These are phyloP conservation scores for Cyberlindnera samutprakarnensis DNA, from an alignment of 805 yeast species.

Conservation along the genomic window DNA sequence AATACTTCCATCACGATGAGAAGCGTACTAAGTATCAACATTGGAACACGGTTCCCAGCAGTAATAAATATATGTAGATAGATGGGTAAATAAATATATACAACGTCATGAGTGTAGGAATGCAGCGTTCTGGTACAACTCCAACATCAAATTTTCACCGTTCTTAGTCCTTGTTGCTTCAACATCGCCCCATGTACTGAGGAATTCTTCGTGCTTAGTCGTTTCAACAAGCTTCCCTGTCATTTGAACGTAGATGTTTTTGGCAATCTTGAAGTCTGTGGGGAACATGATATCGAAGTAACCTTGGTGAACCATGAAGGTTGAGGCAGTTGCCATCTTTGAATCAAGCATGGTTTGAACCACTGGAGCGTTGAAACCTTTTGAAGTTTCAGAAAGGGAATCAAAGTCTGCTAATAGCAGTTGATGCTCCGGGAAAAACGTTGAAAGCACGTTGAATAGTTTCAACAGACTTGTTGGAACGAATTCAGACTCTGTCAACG, in stretches of 20 bases:
- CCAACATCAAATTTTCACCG: constrained; percentile 83
- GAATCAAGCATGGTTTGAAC: constrained; percentile 70
- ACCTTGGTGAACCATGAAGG: constrained; percentile 82
- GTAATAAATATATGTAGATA: constrained; percentile 1
- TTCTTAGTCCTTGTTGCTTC: constrained; percentile 60
- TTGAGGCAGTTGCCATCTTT: constrained; percentile 58
- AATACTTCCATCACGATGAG: too few species aligned
- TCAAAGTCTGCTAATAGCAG: constrained; percentile 66
- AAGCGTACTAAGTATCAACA: too few species aligned
- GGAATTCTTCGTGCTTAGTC: constrained; percentile 54
- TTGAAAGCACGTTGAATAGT: constrained; percentile 53
- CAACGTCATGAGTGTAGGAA: constrained; percentile 8
- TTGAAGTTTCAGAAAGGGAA: constrained; percentile 29
- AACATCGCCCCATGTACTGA: constrained; percentile 63
- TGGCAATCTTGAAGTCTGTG: constrained; percentile 60
- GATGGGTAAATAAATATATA: not conserved
- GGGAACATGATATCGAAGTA: constrained; percentile 84
- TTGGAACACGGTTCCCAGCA: too few species aligned
- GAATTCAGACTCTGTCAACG: constrained; percentile 61
- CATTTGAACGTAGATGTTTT: constrained; percentile 54
- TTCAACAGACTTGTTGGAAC: constrained; percentile 72
- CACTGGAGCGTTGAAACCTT: constrained; percentile 67
- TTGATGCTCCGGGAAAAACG: constrained; percentile 68
- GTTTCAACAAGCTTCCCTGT: constrained; percentile 52
- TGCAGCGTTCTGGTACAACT: constrained; percentile 61